These are phyloP conservation scores for Exidia glandulosa DNA, from an alignment of 768 basidiomycete genomes.

Conservation along the genomic window DNA sequence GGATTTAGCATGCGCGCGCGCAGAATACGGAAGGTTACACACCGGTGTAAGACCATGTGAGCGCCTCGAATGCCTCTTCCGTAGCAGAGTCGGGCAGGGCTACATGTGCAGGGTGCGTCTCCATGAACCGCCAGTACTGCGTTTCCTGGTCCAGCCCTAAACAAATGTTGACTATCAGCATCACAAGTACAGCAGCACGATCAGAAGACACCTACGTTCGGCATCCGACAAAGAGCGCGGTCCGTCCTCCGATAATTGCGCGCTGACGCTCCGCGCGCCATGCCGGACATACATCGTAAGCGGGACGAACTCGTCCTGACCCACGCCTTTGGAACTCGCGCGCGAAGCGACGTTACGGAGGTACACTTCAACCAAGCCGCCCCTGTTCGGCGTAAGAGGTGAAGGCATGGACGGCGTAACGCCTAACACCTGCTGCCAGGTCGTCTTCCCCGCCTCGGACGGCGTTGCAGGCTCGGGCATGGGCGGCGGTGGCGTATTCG, in stretches of 20 bases:
- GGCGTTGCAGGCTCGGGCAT: background rate
- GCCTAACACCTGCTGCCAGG: background rate
- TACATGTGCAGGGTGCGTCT: constrained; percentile 65
- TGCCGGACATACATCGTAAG: constrained; percentile 7
- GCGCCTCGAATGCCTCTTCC: constrained; percentile 58
- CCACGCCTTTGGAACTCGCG: background rate
- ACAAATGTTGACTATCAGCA: constrained; percentile 1
- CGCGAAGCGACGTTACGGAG: background rate
- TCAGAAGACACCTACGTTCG: constrained; percentile 27
- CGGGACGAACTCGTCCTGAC: background rate
- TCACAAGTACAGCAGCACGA: background rate
- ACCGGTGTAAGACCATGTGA: constrained; percentile 79
- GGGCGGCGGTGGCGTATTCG: background rate
- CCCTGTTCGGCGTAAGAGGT: background rate
- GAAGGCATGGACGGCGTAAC: background rate
- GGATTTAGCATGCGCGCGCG: background rate
- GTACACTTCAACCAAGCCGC: background rate
- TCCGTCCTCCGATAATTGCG: too few relatives aligned
- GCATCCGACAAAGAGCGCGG: constrained; percentile 22
- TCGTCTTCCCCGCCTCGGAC: background rate
- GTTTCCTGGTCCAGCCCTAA: constrained; percentile 66
- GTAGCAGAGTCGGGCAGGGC: constrained; percentile 44
- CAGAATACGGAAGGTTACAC: constrained; percentile 6
- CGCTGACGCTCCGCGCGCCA: constrained; percentile 1
- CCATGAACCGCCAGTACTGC: constrained; percentile 74